Percentiles rank a stretch among this genome's conserved stretches.
Conservation (phyloP, 208 protist species). For the Tritrichomonas musculus region DNA sequence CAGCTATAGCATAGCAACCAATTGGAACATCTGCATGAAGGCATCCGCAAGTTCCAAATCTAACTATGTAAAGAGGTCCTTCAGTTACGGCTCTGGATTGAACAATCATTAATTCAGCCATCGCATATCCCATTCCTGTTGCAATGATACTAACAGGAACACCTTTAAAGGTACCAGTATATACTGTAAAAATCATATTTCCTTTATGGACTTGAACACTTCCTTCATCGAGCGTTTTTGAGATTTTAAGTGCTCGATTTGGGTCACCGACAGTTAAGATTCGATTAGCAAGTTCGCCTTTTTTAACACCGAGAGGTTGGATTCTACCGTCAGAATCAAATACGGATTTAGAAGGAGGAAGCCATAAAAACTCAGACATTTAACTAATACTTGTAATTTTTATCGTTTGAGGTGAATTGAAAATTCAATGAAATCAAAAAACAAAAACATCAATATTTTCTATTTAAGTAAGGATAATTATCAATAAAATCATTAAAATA, state of each 20-base stretch:
- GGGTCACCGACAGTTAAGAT: neutral
- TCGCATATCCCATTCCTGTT: neutral
- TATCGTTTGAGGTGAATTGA: neutral
- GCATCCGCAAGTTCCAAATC: neutral
- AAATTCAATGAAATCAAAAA: neutral
- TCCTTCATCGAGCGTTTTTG: neutral
- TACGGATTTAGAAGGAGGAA: neutral
- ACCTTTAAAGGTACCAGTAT: neutral
- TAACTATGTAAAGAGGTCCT: neutral
- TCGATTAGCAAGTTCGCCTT: neutral
- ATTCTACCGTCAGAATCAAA: neutral
- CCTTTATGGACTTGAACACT: neutral
- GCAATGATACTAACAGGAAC: neutral
- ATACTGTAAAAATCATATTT: neutral
- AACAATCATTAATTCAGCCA: neutral
- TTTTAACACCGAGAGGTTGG: neutral
- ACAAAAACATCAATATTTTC: neutral
- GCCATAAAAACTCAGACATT: neutral
- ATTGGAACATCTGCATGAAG: slow-evolving; percentile 14
- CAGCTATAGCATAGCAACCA: neutral
- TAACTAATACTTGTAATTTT: neutral
- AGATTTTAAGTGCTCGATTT: neutral
- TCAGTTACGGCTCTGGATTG: neutral
- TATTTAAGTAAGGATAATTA: neutral
- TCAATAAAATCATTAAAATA: neutral